Evolutionary conservation across 768 basidiomycete genomes (phyloP), one percentile per base, ranked within the genome.

Genomic region (Collybiopsis luxurians): DNA sequence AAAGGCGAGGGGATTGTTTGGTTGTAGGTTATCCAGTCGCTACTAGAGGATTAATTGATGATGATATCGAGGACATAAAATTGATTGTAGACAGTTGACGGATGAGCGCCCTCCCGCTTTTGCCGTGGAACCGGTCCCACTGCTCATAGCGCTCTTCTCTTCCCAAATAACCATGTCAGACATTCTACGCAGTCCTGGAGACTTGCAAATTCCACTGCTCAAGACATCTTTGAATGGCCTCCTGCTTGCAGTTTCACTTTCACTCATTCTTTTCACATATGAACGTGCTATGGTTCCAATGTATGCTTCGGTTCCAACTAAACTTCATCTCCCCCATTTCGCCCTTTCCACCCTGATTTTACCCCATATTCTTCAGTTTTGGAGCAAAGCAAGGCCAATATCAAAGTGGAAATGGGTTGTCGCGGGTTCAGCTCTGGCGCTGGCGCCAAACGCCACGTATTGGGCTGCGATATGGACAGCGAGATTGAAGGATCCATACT

Each of bases 251-350:
- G 4, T 47, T 15, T 9, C 72, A 7, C 70, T 86, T 34, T 86
- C 87, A 2, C 76, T 90, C 30, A 74, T 82, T 53, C 73, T 84
- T 17, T 84, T 81, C 60, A 71, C 79, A 5, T 89, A 91, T 64
- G 78, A 82, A 67, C 82, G 81, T 31, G 76, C 82, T 9, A 64
- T 92, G n/a, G 69, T 77, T 54, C 90, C 90, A 15, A 71, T 91
- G 2, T 92, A 90, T 67, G 89, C 85, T 46, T 73, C 78, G 12
- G 75, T 76, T 6, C 81, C 87, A 0, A 82, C 85, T 1, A 72
- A 71, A 0, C 73, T 76, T 53, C 73, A 83, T 36, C 71, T 91
- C 47, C 66, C 75, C 53, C 65, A 70, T 49, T 72, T 77, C 3
- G 73, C 75, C 19, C 51, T 77, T 23, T 69, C 76, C 21, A 73